Conservation (phyloP, 179 eudicot genomes). For the Corrigiola litoralis region DNA sequence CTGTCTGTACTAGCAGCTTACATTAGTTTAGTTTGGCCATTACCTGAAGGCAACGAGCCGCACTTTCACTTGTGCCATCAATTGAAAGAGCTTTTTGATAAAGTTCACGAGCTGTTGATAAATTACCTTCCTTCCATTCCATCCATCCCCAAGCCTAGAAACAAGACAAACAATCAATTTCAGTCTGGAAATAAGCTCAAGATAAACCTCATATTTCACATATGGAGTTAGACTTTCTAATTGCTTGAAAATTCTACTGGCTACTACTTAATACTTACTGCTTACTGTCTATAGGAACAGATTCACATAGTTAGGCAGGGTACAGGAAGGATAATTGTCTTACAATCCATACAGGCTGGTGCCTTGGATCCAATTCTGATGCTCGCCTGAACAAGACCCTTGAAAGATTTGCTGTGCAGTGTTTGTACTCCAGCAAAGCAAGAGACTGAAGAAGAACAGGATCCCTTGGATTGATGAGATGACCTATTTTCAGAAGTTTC, state of each 20-base stretch:
- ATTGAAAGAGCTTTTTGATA: slow-evolving; percentile 76
- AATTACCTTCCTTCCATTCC: slow-evolving; percentile 98
- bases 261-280: neutral
- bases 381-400: slow-evolving; percentile 74
- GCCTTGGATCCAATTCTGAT: slow-evolving; percentile 75
- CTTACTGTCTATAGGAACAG: neutral
- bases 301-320: neutral
- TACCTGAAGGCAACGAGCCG: slow-evolving; percentile 98
- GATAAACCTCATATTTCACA: neutral
- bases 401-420: slow-evolving; percentile 73
- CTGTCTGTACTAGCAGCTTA: too few relatives aligned
- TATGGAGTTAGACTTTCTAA: neutral
- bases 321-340: slow-evolving; percentile 19
- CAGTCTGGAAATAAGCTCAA: too few relatives aligned
- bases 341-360: slow-evolving; percentile 97
- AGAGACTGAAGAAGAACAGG: slow-evolving; percentile 95
- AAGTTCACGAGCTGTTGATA: slow-evolving; percentile 66
- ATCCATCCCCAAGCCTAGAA: slow-evolving; percentile 99
- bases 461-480: slow-evolving; percentile 84
- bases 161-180: neutral
- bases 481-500: slow-evolving; percentile 83
- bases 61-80: slow-evolving; percentile 68
- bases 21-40: neutral
- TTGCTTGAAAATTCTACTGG: neutral
- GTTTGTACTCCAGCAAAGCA: slow-evolving; percentile 68